phyloP scores from a whole-genome alignment of 805 yeast genomes.

The Ogataea henricii region DNA sequence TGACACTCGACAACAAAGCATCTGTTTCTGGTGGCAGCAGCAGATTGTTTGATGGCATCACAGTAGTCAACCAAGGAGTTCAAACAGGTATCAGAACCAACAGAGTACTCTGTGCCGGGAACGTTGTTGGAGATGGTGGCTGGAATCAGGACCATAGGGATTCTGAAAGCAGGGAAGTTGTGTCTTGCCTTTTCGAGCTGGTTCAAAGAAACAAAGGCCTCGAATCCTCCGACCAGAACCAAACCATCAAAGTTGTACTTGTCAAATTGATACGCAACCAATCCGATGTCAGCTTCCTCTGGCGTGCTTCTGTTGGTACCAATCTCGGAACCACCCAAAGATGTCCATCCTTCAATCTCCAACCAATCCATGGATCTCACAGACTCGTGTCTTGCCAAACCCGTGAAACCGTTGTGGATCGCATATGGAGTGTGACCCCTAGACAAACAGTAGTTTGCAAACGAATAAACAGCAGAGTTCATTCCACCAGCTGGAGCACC shows the following conservation, averaged over 20 bases:
- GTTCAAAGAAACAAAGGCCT: slow-evolving; percentile 71
- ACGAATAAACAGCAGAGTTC: slow-evolving; percentile 76
- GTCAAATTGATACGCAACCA: slow-evolving; percentile 71
- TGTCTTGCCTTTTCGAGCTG: slow-evolving; percentile 62
- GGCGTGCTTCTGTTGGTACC: slow-evolving; percentile 81
- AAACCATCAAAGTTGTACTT: slow-evolving; percentile 70
- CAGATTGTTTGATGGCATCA: slow-evolving; percentile 84
- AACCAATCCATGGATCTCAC: slow-evolving; percentile 65
- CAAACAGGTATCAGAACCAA: slow-evolving; percentile 95
- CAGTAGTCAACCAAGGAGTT: slow-evolving; percentile 89
- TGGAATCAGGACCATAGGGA: slow-evolving; percentile 77
- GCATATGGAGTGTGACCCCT: slow-evolving; percentile 74
- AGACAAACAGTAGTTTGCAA: slow-evolving; percentile 73
- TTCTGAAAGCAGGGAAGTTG: slow-evolving; percentile 68
- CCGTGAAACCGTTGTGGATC: slow-evolving; percentile 73
- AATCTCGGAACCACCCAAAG: slow-evolving; percentile 76
- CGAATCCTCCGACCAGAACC: slow-evolving; percentile 79
- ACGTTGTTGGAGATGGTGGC: slow-evolving; percentile 90
- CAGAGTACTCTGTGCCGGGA: slow-evolving; percentile 97
- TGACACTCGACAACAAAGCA: slow-evolving; percentile 82
- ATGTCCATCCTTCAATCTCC: slow-evolving; percentile 72
- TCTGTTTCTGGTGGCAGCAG: slow-evolving; percentile 75
- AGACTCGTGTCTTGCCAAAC: slow-evolving; percentile 63
- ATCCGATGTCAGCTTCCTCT: slow-evolving; percentile 63
- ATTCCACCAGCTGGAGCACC: slow-evolving; percentile 84